Evolutionary conservation across 805 yeast species (phyloP), one percentile per base, ranked within the genome.

Genomic region (Ogataea corticis): DNA sequence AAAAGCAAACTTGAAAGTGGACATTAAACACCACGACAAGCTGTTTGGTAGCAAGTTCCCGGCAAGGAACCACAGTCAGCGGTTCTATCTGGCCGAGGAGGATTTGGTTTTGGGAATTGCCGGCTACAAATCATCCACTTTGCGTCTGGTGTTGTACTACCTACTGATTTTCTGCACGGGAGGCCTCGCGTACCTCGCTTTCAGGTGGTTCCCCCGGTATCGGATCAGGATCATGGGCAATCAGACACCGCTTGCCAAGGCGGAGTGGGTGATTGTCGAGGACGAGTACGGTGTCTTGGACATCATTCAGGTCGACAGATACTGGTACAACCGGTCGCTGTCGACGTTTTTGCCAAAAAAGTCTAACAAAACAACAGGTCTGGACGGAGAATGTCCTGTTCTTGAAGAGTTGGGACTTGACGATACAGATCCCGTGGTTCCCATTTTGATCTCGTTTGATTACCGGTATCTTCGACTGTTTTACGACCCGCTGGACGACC

Each of bases 31-130:
- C 36, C 80, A 76, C 50, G 78, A 76, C 36, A 68, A 68, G 44
- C 68, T 70, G 46, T 79, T 68, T 54, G 69, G 75, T 3, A 46
- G 63, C 7, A 57, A 53, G 35, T 61, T 62, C 44, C 67, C 68
- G 4, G 75, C 86, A 0, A 65, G 53, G 11, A 65, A 74, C 40
- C 70, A 69, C 44, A 76, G 73, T 53, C 99, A 94, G 66, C 75
- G 97, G 46, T 89, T 87, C 64, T 94, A 92, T 64, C 78, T 94
- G 50, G 91, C 97, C 0, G 98, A 94, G 63, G 99, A 94, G 62
- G 99, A 94, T 69, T 71, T 94, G 58, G 92, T 92, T 11, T 79
- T 94, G 48, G 97, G 96, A 50, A 86, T 94, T 50, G 99, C 97
- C 0, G 98, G 98, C 4, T 94, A 87, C 64, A 66, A 66, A 43